Conservation (phyloP, 768 basidiomycete species). For the Leccinum truebloodii region DNA sequence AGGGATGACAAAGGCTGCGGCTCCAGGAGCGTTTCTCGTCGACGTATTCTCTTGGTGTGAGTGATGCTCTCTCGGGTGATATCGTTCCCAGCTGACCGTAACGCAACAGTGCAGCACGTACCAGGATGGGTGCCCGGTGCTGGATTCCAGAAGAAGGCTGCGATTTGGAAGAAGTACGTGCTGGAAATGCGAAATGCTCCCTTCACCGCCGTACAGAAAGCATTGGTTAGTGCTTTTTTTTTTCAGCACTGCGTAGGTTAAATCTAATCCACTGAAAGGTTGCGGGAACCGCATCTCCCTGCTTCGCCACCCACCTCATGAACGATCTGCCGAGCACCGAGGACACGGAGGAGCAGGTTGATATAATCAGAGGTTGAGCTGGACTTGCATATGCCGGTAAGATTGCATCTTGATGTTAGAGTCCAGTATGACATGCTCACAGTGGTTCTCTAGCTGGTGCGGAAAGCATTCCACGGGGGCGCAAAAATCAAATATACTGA, state of each 20-base stretch:
- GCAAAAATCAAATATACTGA: constrained; percentile 1
- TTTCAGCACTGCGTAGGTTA: too few relatives aligned
- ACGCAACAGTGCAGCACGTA: constrained; percentile 48
- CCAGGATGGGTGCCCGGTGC: constrained; percentile 56
- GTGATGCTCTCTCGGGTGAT: constrained; percentile 2
- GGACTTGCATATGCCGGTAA: constrained; percentile 50
- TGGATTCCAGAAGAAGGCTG: constrained; percentile 50
- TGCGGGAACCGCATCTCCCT: constrained; percentile 31
- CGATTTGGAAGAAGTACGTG: constrained; percentile 48
- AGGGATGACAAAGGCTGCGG: constrained; percentile 50
- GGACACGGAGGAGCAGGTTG: constrained; percentile 26
- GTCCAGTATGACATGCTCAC: constrained; percentile 8
- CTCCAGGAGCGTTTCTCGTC: constrained; percentile 55
- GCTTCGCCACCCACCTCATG: constrained; percentile 33
- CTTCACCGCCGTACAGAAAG: constrained; percentile 37
- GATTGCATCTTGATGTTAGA: constrained; percentile 6
- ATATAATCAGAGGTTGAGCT: constrained; percentile 42
- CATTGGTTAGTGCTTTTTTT: constrained; percentile 37
- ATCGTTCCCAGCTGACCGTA: constrained; percentile 2
- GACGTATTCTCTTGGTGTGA: constrained; percentile 47
- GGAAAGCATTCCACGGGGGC: constrained; percentile 26
- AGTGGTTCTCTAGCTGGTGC: constrained; percentile 36
- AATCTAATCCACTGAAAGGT: constrained; percentile 15
- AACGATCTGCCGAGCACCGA: constrained; percentile 15
- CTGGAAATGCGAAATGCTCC: constrained; percentile 51